Evolutionary conservation across 139 green algal species (phyloP).

Genomic region (Chlamydomonas sphaeroides): DNA sequence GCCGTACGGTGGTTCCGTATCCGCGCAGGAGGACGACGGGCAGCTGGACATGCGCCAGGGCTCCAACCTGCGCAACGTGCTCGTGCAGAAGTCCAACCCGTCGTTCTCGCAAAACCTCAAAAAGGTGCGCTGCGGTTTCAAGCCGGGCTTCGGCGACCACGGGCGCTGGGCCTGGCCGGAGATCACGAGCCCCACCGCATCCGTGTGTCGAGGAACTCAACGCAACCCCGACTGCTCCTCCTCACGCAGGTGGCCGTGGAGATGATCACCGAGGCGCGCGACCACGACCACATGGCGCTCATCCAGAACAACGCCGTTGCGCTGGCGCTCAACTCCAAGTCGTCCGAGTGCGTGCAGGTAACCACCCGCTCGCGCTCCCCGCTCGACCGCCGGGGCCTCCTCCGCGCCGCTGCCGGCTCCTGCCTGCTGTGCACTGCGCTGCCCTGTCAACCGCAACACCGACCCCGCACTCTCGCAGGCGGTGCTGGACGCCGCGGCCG

Average conservation of each 20-base stretch:
- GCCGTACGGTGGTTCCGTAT: neutral
- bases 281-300: conserved; percentile 52
- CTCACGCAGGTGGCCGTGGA: conserved; percentile 60
- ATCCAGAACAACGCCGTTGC: conserved; percentile 63
- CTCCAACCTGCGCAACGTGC: conserved; percentile 30
- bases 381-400: too few relatives aligned
- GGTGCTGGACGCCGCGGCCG: conserved; percentile 17
- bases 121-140: too few relatives aligned
- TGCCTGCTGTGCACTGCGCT: too few relatives aligned
- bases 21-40: conserved; percentile 17
- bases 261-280: conserved; percentile 57
- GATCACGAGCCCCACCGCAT: too few relatives aligned
- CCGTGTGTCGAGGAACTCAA: too few relatives aligned
- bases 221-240: too few relatives aligned
- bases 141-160: too few relatives aligned
- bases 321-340: conserved; percentile 60
- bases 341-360: conserved; percentile 60
- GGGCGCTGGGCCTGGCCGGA: too few relatives aligned
- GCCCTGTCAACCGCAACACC: too few relatives aligned
- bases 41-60: conserved; percentile 37
- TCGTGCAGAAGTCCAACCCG: conserved; percentile 39
- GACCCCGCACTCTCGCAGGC: neutral
- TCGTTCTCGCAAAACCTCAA: conserved; percentile 57
- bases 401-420: too few relatives aligned
- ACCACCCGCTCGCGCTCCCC: too few relatives aligned